phyloP scores from a whole-genome alignment of 2,329 filamentous ascomycete genomes.

The Claviceps sorghi region DNA sequence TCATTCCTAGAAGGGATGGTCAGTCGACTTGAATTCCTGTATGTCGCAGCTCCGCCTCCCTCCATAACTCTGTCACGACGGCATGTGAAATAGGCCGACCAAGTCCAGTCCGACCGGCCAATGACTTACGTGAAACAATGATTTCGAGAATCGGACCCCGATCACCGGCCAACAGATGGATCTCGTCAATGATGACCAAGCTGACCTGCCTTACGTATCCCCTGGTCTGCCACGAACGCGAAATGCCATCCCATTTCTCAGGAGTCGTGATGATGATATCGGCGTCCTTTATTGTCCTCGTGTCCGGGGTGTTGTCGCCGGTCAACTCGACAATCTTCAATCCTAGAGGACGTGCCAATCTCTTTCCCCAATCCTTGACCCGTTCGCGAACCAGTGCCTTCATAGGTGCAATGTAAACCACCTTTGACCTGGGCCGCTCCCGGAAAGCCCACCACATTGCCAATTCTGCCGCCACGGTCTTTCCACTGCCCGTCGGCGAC shows the following conservation, averaged over 20 bases:
- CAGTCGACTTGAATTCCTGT: not conserved
- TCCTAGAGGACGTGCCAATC: slow-evolving; percentile 69
- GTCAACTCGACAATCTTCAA: slow-evolving; percentile 90
- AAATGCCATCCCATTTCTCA: slow-evolving; percentile 99
- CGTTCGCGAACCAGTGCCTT: slow-evolving; percentile 94
- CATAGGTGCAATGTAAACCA: slow-evolving; percentile 98
- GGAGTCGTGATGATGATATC: slow-evolving; percentile 98
- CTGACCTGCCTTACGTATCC: slow-evolving; percentile 91
- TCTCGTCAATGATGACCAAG: slow-evolving; percentile 95
- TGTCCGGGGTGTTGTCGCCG: slow-evolving; percentile 94
- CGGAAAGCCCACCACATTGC: slow-evolving; percentile 99
- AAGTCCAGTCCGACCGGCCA: not conserved
- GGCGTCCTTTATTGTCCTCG: slow-evolving; percentile 82
- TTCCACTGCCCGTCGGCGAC: slow-evolving; percentile 92
- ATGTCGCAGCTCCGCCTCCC: not conserved
- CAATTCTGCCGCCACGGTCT: slow-evolving; percentile 88
- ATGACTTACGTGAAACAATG: slow-evolving; percentile 54
- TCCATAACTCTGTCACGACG: not conserved
- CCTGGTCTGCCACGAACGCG: slow-evolving; percentile 95
- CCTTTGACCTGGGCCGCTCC: slow-evolving; percentile 85
- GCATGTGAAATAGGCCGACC: not conserved
- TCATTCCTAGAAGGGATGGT: slow-evolving; percentile 53
- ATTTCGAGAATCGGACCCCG: slow-evolving; percentile 96
- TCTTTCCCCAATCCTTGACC: slow-evolving; percentile 83
- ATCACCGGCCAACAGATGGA: slow-evolving; percentile 91